These are phyloP conservation scores for Fomitopsis serialis DNA, from an alignment of 768 basidiomycete species.

Conservation along the genomic window DNA sequence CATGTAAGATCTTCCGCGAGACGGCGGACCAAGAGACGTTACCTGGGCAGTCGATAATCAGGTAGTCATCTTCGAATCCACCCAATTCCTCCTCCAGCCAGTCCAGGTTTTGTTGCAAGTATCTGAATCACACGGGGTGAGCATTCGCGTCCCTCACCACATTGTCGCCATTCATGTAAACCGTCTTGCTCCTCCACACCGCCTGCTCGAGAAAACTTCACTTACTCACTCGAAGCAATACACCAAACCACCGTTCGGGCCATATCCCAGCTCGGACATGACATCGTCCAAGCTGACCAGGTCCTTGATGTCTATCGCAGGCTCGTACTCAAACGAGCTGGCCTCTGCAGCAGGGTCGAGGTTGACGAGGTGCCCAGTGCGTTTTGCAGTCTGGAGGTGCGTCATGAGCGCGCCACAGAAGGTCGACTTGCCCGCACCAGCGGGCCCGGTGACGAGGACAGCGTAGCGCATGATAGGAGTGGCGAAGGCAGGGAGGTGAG, in stretches of 20 bases:
- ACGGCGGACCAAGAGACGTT: conserved; percentile 10
- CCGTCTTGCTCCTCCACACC: not conserved
- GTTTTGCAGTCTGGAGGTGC: conserved; percentile 76
- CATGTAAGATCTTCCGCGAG: conserved; percentile 1
- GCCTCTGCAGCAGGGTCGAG: conserved; percentile 91
- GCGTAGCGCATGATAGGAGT: conserved; percentile 75
- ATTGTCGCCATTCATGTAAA: not conserved
- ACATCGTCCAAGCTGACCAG: conserved; percentile 91
- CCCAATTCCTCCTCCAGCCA: conserved; percentile 98
- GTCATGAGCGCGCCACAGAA: conserved; percentile 86
- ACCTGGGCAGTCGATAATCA: conserved; percentile 91
- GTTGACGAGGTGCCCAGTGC: conserved; percentile 91
- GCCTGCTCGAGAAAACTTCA: not conserved
- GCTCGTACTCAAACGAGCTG: conserved; percentile 87
- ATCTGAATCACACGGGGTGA: conserved; percentile 44
- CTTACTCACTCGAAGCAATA: conserved; percentile 98
- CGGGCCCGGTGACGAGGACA: conserved; percentile 89
- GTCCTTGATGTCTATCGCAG: conserved; percentile 90
- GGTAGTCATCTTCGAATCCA: conserved; percentile 92
- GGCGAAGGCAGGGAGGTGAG: not conserved
- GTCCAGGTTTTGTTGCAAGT: conserved; percentile 94
- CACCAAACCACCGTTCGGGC: conserved; percentile 94
- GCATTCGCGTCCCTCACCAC: too few species aligned
- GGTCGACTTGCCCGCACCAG: conserved; percentile 96
- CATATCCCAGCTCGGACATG: conserved; percentile 92